Conservation (phyloP, 805 yeast species). For the Candida broadrunensis region DNA sequence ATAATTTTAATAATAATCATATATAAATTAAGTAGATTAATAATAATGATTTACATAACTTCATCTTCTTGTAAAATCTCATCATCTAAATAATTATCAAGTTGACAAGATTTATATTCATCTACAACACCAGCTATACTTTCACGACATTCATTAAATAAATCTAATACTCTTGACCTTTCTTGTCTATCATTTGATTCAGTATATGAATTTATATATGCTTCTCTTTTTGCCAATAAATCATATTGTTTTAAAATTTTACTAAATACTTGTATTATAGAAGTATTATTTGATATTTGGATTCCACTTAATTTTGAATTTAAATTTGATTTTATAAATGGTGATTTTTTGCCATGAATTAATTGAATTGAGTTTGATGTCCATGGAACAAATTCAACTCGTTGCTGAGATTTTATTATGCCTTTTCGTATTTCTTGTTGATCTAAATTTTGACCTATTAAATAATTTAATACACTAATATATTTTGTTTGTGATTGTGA, state of each 20-base stretch:
- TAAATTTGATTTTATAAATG: conserved; percentile 46
- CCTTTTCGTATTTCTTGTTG: conserved; percentile 74
- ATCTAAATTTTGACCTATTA: conserved; percentile 60
- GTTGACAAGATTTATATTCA: conserved; percentile 45
- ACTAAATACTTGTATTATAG: conserved; percentile 63
- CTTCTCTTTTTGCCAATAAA: conserved; percentile 70
- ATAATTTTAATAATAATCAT: background rate
- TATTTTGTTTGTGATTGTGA: conserved; percentile 44
- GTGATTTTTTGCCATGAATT: conserved; percentile 72
- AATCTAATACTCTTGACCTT: conserved; percentile 42
- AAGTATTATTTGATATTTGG: conserved; percentile 79
- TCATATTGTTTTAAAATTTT: conserved; percentile 77
- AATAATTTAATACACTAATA: conserved; percentile 65
- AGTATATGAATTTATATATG: conserved; percentile 77
- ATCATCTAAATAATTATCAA: conserved; percentile 45
- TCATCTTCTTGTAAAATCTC: conserved; percentile 34
- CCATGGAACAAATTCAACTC: conserved; percentile 83
- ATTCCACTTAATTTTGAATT: conserved; percentile 61
- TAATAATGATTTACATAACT: conserved; percentile 7
- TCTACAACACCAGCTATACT: conserved; percentile 42
- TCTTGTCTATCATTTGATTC: conserved; percentile 44
- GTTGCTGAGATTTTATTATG: conserved; percentile 55
- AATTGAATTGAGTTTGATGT: conserved; percentile 75
- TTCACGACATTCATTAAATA: conserved; percentile 49
- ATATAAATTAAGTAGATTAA: background rate